Base-by-base conservation (phyloP, 371 early-diverging fungal genomes). In the Ordospora pajunii region DNA sequence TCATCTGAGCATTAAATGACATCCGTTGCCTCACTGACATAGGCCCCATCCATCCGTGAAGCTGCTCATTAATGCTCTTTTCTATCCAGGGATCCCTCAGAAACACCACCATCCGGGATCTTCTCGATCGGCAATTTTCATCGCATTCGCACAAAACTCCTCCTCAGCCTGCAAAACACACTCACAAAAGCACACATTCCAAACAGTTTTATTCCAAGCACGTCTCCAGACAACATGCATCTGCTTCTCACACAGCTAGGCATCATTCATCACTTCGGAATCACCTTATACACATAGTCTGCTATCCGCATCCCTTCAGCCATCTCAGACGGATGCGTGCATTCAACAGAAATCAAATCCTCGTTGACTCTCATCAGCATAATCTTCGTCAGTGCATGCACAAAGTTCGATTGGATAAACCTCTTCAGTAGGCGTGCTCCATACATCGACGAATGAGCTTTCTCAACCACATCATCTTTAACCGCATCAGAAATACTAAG, bases 381-480 rank as follows among this genome's bases (percentile, higher is more conserved):
- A 90, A 91, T 83, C 48, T 87, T 86, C 5, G 89, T 88, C 6
- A 92, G 81, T 66, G 88, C 87, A 23, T 90, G 91, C 51, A 89
- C 89, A 49, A 92, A 79, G 52, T 86, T 83, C 69, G 86, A 82
- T 76, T 91, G 89, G 50, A 92, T 77, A 82, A 86, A 90, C 72
- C 91, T 87, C 53, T 88, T 86, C 32, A 92, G 79, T 0, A 90
- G 90, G 7, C 92, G 85, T 0, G 91, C 92, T 58, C 92, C 92
- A 70, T 89, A 92, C 17, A 88, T 82, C 19, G 90, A 88, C 63
- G 89, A 88, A 45, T 89, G 90, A 1, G 91, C 88, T 40, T 89
- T 82, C 72, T 80, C 77, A 48, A 87, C 75, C 12, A 92, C 83
- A 43, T 84, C 78, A 51, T 89, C 84, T 32, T 86, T 83, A 6